A percentile compares a stretch with the other conserved stretches of the same genome.
Conservation (phyloP, 2,329 filamentous ascomycete species). For the Biscogniauxia mediterranea region DNA sequence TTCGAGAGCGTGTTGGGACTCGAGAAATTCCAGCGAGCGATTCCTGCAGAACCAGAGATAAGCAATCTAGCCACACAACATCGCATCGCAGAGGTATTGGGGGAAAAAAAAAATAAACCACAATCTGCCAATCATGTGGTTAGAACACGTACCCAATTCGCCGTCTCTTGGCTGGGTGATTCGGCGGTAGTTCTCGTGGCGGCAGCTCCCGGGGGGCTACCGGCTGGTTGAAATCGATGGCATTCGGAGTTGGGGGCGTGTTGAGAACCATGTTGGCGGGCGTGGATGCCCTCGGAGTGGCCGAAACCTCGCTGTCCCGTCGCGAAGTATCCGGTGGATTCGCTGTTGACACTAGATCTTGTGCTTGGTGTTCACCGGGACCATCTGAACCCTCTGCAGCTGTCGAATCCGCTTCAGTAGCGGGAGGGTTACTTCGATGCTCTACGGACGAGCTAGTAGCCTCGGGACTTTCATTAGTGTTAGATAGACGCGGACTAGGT, state of each 20-base stretch:
- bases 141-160: constrained; percentile 25
- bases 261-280: constrained; percentile 23
- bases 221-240: constrained; percentile 5
- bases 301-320: constrained; percentile 11
- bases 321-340: constrained; percentile 11
- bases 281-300: constrained; percentile 9
- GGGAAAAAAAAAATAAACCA: neutral
- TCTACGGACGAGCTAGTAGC: constrained; percentile 24
- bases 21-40: constrained; percentile 17
- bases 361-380: constrained; percentile 6
- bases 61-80: neutral
- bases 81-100: neutral
- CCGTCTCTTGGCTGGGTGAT: constrained; percentile 27
- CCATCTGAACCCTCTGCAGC: constrained; percentile 14
- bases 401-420: constrained; percentile 30
- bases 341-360: constrained; percentile 7
- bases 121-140: neutral
- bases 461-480: constrained; percentile 36
- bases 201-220: constrained; percentile 6
- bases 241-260: constrained; percentile 25
- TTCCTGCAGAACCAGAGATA: constrained; percentile 14
- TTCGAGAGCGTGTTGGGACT: constrained; percentile 10
- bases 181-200: constrained; percentile 3
- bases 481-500: constrained; percentile 44
- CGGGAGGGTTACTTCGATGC: constrained; percentile 20